Evolutionary conservation across 345 rosid species (phyloP).

Genomic region (Brassica incana): DNA sequence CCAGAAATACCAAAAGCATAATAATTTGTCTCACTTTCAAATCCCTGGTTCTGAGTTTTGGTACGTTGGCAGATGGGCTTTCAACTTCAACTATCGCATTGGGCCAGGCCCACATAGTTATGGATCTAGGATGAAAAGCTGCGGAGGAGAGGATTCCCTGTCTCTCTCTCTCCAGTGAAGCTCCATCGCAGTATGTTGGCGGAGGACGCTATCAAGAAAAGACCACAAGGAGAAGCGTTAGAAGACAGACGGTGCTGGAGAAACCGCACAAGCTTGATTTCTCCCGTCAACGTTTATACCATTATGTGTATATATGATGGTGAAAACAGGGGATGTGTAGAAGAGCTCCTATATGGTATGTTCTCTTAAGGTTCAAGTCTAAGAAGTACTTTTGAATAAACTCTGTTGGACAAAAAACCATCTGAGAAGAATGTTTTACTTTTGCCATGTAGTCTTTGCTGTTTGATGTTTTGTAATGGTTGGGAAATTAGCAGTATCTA

Average conservation of each 20-base stretch:
- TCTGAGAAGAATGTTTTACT: constrained; percentile 2
- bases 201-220: constrained; percentile 98
- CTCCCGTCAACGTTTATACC: constrained; percentile 11
- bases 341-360: not conserved
- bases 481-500: not conserved
- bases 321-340: constrained; percentile 1
- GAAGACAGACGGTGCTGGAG: constrained; percentile 40
- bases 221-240: constrained; percentile 71
- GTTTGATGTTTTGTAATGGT: constrained; percentile 1
- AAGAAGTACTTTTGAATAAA: constrained; percentile 25
- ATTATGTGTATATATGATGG: not conserved
- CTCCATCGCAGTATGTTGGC: constrained; percentile 99
- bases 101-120: no score
- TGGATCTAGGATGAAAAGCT: no score
- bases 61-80: no score
- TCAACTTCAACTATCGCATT: no score
- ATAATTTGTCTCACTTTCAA: no score
- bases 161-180: constrained; percentile 96
- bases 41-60: no score
- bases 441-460: not conserved
- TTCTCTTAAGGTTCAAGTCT: not conserved
- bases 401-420: constrained; percentile 20
- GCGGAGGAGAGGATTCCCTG: no score
- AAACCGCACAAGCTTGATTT: constrained; percentile 53
- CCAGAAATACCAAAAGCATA: no score